Conservation (phyloP, 306 rosid species). For the Fragaria nilgerrensis region DNA sequence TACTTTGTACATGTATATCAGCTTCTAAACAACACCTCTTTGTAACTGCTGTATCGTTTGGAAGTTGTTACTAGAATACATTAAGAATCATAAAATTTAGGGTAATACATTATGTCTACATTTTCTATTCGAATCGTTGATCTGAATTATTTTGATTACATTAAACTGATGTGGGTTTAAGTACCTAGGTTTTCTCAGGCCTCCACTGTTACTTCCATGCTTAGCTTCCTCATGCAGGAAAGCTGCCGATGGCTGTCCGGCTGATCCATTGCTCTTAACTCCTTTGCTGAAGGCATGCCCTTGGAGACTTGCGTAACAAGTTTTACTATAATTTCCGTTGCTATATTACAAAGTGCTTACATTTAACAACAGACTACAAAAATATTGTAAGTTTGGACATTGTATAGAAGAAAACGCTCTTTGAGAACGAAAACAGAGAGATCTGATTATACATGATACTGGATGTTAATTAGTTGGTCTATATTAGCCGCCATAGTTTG, state of each 20-base stretch:
- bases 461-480: background rate
- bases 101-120: background rate
- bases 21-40: background rate
- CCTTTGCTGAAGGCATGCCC: background rate
- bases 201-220: background rate
- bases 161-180: background rate
- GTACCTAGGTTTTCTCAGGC: slow-evolving; percentile 5
- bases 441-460: background rate
- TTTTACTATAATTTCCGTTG: background rate
- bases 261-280: background rate
- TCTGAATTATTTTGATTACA: background rate
- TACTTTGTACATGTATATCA: background rate
- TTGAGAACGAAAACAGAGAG: background rate
- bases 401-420: background rate
- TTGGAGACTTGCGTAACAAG: background rate
- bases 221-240: background rate
- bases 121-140: background rate
- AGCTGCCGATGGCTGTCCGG: background rate
- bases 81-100: background rate
- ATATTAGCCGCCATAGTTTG: background rate
- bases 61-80: background rate
- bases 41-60: background rate
- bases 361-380: background rate
- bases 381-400: background rate
- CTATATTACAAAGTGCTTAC: background rate